Base-by-base conservation (phyloP, 495 filamentous ascomycete genomes). In the Penicillium goetzii region DNA sequence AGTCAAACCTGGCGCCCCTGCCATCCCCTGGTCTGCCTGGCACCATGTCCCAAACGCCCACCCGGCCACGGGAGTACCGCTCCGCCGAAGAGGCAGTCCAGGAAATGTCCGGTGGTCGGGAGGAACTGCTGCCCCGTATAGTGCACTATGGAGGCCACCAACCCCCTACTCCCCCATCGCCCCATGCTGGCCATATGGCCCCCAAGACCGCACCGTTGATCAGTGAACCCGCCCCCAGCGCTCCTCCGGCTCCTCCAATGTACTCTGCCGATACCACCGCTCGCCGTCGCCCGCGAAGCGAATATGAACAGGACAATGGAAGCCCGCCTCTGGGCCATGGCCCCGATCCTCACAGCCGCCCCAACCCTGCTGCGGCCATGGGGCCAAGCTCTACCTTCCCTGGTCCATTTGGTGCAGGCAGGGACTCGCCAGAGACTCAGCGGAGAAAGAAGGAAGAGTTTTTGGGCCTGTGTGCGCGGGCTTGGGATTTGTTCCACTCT, bases 401-500 rank as follows among this genome's bases (percentile, higher is more conserved):
- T 47, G 90, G 90, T 11, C 90, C 89, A 2, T 92, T 93, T 62
- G 90, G 91, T 45, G 86, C 86, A 40, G 89, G 89, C 10, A 79
- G 92, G 51, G 90, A 95, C 64, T 92, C 91, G 52, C 92, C 93
- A 5, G 92, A 92, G 61, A 90, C 86, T n/a, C 86, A 92, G 71
- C 80, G 85, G 60, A 88, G 85, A 74, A 99, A 99, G 87, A 92
- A 93, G 74, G 93, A 97, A 50, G 94, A 99, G 71, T 99, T 99
- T 72, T 76, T 99, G 65, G 79, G 83, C 51, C 77, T 98, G 45
- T 99, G 95, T 71, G 86, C 89, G 55, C 82, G 92, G 69, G 94
- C 94, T 26, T 99, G 95, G 95, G 95, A 99, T 79, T 72, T 99
- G 56, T 96, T 99, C 74, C 95, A 98, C 80, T 97, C 93, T 54